phyloP scores from a whole-genome alignment of 2,329 filamentous ascomycete species.

The Paracoccidioides lutzii region DNA sequence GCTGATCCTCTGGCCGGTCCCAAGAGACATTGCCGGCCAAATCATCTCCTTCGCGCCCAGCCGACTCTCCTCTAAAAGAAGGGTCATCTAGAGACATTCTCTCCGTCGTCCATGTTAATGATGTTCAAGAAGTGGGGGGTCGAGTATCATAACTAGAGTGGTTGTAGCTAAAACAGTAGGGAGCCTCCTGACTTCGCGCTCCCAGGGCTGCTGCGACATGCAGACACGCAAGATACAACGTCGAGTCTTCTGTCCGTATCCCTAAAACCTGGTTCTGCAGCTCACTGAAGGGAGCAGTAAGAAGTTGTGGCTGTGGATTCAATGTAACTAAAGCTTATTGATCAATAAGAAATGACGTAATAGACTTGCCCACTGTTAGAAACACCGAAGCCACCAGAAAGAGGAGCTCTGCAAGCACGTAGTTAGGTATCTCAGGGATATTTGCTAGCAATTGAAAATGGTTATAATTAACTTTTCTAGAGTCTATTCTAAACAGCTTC shows the following conservation, averaged over 20 bases:
- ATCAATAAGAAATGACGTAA: background rate
- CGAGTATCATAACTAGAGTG: background rate
- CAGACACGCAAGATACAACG: too few species aligned
- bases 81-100: background rate
- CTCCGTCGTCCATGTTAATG: background rate
- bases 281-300: background rate
- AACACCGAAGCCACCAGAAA: too few species aligned
- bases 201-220: too few species aligned
- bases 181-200: too few species aligned
- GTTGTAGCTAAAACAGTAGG: too few species aligned
- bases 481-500: background rate
- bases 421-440: too few species aligned
- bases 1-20: background rate
- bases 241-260: too few species aligned
- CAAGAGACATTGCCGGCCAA: background rate
- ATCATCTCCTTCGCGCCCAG: background rate
- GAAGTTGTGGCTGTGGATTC: background rate
- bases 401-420: too few species aligned
- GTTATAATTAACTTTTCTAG: too few species aligned
- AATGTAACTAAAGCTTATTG: background rate
- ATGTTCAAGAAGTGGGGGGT: background rate
- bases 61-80: background rate
- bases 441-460: too few species aligned
- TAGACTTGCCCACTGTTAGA: too few species aligned
- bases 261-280: too few species aligned